Evolutionary conservation across 139 green algal genomes (phyloP).

Genomic region (Gonium pectorale): DNA sequence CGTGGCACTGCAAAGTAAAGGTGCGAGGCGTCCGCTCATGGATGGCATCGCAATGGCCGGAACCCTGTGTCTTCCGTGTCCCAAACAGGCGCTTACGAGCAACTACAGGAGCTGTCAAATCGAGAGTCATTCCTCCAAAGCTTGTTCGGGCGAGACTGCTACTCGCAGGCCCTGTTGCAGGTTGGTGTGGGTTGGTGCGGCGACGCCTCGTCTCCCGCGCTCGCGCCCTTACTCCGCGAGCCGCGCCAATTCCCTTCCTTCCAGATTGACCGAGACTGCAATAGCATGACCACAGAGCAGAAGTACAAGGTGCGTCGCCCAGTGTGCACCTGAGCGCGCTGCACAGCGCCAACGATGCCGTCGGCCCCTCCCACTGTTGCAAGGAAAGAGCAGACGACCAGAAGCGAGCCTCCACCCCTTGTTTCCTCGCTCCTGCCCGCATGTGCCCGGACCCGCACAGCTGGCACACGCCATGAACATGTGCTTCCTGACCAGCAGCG

Average conservation of each 20-base stretch:
- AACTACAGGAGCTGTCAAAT: background rate
- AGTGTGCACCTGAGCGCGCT: too few relatives aligned
- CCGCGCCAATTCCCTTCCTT: background rate
- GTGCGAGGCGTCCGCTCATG: background rate
- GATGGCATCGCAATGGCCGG: background rate
- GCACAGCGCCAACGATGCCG: too few relatives aligned
- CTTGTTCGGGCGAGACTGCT: conserved; percentile 16
- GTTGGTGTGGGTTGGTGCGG: background rate
- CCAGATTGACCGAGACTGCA: conserved; percentile 15
- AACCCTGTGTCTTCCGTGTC: background rate
- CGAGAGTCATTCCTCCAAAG: background rate
- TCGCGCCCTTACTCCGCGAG: background rate
- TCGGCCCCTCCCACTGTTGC: too few relatives aligned
- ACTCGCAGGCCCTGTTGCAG: background rate
- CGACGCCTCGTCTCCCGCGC: background rate
- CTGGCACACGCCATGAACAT: conserved; percentile 34
- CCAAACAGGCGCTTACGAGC: conserved; percentile 3
- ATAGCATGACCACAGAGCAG: conserved; percentile 22
- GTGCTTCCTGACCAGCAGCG: conserved; percentile 35
- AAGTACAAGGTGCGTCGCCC: conserved; percentile 40
- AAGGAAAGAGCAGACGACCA: too few relatives aligned
- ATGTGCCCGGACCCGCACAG: too few relatives aligned
- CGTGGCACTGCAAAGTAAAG: background rate
- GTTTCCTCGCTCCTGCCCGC: too few relatives aligned
- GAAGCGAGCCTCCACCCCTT: too few relatives aligned